Evolutionary conservation across 257 asterid species (phyloP).

Genomic region (Jaltomata sinuosa): DNA sequence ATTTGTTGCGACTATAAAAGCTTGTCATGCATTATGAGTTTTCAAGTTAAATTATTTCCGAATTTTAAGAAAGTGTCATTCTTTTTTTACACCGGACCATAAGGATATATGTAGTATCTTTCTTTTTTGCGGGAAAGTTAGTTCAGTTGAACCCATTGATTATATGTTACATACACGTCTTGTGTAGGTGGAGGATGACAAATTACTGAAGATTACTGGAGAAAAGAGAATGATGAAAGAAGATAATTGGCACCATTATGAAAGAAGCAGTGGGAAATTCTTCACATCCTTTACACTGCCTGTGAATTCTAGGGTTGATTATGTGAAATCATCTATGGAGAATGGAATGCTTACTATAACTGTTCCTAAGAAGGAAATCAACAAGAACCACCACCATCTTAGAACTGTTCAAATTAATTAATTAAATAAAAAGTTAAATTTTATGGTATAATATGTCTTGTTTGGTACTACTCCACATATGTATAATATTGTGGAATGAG

Average conservation of each 20-base stretch:
- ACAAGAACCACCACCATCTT: background rate
- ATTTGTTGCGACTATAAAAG: no score
- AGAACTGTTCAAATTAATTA: slow-evolving; percentile 5
- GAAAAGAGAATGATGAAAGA: slow-evolving; percentile 20
- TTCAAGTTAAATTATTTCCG: no score
- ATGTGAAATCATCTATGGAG: slow-evolving; percentile 15
- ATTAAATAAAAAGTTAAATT: background rate
- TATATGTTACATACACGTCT: background rate
- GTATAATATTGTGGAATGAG: background rate
- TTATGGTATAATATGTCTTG: background rate
- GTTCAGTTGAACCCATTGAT: background rate
- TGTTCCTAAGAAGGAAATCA: slow-evolving; percentile 27
- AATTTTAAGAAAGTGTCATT: no score
- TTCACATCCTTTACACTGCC: slow-evolving; percentile 23
- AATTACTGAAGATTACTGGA: slow-evolving; percentile 26
- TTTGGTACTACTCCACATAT: background rate
- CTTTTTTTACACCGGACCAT: background rate
- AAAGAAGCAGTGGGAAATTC: slow-evolving; percentile 19
- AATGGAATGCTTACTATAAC: slow-evolving; percentile 26
- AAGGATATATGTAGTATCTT: background rate
- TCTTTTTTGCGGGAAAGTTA: background rate
- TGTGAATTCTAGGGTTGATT: slow-evolving; percentile 19
- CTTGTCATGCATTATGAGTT: no score
- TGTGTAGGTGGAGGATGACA: slow-evolving; percentile 1
- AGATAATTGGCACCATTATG: slow-evolving; percentile 30